Evolutionary conservation across 2,329 filamentous ascomycete species (phyloP).

Genomic region (Talaromyces sp.): DNA sequence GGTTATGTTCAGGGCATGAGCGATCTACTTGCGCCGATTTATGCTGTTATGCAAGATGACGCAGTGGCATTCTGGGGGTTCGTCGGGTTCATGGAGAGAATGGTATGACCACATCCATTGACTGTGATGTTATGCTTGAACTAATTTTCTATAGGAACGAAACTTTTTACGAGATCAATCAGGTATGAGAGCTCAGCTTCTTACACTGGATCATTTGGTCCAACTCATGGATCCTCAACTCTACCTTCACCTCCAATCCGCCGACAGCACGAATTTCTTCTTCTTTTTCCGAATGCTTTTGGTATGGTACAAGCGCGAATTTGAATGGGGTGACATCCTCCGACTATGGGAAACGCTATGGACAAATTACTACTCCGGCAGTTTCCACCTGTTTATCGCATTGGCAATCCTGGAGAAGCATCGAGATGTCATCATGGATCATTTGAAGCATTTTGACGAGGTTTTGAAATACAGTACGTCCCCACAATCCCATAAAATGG

Average conservation of each 20-base stretch:
- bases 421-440: constrained; percentile 91
- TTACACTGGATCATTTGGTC: constrained; percentile 89
- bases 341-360: constrained; percentile 89
- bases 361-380: constrained; percentile 86
- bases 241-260: constrained; percentile 82
- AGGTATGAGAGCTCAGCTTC: constrained; percentile 89
- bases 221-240: constrained; percentile 95
- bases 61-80: constrained; percentile 97
- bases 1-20: constrained; percentile 99
- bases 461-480: constrained; percentile 87
- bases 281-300: constrained; percentile 99
- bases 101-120: constrained; percentile 52
- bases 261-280: constrained; percentile 98
- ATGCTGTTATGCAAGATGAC: constrained; percentile 96
- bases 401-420: constrained; percentile 94
- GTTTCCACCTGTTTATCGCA: constrained; percentile 93
- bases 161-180: constrained; percentile 96
- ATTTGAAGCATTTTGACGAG: constrained; percentile 92
- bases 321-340: constrained; percentile 82
- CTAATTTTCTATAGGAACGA: constrained; percentile 59
- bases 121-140: neutral
- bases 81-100: constrained; percentile 92
- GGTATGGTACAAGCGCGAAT: constrained; percentile 98
- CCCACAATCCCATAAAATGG: neutral
- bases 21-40: constrained; percentile 90